Conservation (phyloP, 1,139 yeast species). For the Maudiozyma humilis region DNA sequence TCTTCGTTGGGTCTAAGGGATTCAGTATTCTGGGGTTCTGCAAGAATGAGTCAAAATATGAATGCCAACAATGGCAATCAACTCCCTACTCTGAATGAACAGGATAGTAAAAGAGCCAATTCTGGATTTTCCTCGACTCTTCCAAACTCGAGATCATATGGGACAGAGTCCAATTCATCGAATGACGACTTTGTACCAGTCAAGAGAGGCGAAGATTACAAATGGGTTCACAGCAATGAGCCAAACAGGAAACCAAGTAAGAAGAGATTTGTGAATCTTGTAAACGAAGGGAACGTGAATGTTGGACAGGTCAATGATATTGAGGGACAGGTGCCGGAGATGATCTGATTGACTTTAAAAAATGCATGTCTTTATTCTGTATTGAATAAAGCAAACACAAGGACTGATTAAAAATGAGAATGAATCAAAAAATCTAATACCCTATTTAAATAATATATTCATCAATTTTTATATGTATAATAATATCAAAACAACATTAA, state of each 20-base stretch:
- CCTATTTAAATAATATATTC: background rate
- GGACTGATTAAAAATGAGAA: slow-evolving; percentile 2
- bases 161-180: slow-evolving; percentile 18
- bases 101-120: background rate
- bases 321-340: slow-evolving; percentile 29
- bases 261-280: slow-evolving; percentile 24
- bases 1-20: slow-evolving; percentile 37
- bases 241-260: slow-evolving; percentile 25
- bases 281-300: slow-evolving; percentile 22
- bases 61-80: slow-evolving; percentile 6
- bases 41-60: background rate
- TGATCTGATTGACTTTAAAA: slow-evolving; percentile 10
- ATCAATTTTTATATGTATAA: slow-evolving; percentile 1
- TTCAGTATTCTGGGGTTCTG: slow-evolving; percentile 32
- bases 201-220: slow-evolving; percentile 22
- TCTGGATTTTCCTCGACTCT: background rate
- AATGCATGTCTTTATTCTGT: slow-evolving; percentile 2
- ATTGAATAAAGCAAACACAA: slow-evolving; percentile 1
- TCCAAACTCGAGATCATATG: slow-evolving; percentile 8
- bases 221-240: slow-evolving; percentile 22
- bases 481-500: background rate
- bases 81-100: slow-evolving; percentile 7
- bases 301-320: slow-evolving; percentile 22
- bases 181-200: slow-evolving; percentile 28
- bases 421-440: background rate